These are phyloP conservation scores for Jatropha podagrica DNA, from an alignment of 441 rosid genomes.

Conservation along the genomic window DNA sequence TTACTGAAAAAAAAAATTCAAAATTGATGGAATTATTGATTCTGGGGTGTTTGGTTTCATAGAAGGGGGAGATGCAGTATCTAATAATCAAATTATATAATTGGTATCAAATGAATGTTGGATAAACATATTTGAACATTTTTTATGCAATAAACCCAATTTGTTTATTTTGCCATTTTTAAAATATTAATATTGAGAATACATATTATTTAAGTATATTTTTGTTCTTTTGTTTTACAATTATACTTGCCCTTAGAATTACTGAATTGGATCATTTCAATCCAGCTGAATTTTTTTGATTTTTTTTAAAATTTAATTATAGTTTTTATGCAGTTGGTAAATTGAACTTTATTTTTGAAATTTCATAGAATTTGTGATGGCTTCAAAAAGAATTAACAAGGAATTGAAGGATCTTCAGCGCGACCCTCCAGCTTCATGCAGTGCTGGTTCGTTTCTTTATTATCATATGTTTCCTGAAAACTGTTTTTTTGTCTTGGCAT, in stretches of 20 bases:
- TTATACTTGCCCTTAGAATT: neutral
- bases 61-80: no score
- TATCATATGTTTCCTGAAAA: neutral
- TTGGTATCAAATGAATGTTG: no score
- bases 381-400: conserved; percentile 72
- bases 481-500: neutral
- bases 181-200: neutral
- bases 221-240: neutral
- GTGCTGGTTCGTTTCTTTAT: conserved; percentile 56
- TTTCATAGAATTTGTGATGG: conserved; percentile 49
- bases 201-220: neutral
- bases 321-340: neutral
- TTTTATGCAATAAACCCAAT: no score
- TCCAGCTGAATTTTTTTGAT: neutral
- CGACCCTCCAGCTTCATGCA: conserved; percentile 86
- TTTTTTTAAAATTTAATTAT: no score
- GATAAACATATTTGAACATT: no score
- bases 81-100: no score
- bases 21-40: neutral
- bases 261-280: neutral
- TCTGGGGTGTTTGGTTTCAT: neutral
- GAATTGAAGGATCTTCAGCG: conserved; percentile 78
- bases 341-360: neutral
- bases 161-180: no score
- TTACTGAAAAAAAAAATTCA: neutral